Base-by-base conservation (phyloP, 768 basidiomycete genomes). In the Plicaturopsis crispa region DNA sequence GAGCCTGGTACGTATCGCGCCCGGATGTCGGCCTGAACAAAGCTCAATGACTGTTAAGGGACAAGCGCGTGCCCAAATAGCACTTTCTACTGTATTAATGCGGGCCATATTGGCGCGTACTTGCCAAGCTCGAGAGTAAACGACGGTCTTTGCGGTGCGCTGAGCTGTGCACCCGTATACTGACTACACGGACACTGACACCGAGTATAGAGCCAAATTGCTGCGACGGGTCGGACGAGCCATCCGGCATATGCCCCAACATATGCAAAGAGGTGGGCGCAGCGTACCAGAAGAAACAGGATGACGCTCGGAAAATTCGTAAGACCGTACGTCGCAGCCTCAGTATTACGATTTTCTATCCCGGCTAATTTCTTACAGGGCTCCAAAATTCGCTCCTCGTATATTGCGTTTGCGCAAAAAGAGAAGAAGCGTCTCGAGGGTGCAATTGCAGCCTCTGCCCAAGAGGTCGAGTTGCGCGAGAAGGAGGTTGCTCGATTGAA, bases 161-260 rank as follows among this genome's bases (percentile, higher is more conserved):
- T 8, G 19, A 26, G 23, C 3, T 10, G 21, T 4, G n/a, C 14
- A 13, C 13, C n/a, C n/a, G 11, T 1, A 14, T 4, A 30, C 10
- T 30, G 20, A 11, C 7, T 16, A 14, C 20, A 1, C 22, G 16
- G 22, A 24, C 20, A 35, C 48, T 60, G 30, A 64, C 33, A 16
- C 4, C 8, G 8, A 12, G 3, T 14, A 4, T 47, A 96, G 94
- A 99, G 56, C 70, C 74, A 1, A 77, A 89, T 54, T 99, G 94
- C 51, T 99, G 94, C 52, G 94, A 99, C 49, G 94, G 94, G 10
- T 90, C 91, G 0, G 94, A 99, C 59, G 96, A 99, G 62, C 72
- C 67, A 18, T 59, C 74, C 7, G 90, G 90, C 13, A 67, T 83
- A 12, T 99, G 96, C 57, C 60, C 70, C 24, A 80, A 96, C 56